Evolutionary conservation across 2,329 filamentous ascomycete genomes (phyloP).

Genomic region (Samsoniella hepiali): DNA sequence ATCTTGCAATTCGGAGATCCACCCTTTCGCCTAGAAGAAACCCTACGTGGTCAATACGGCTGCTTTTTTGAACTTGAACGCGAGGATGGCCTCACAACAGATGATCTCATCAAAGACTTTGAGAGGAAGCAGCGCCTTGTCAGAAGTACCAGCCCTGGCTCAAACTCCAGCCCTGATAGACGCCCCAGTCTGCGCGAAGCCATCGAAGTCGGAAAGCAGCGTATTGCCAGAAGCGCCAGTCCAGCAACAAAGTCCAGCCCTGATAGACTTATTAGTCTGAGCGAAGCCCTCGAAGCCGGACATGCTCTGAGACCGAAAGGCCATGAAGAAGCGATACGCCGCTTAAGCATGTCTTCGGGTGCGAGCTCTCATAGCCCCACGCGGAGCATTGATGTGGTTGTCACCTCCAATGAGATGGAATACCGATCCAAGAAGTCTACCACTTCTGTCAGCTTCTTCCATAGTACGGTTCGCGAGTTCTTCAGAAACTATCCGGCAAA

Average conservation of each 20-base stretch:
- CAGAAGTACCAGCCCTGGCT: slow-evolving; percentile 5
- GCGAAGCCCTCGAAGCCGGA: neutral
- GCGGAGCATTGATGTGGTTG: slow-evolving; percentile 31
- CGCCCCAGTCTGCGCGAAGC: neutral
- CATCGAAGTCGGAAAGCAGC: neutral
- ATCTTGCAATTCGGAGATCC: slow-evolving; percentile 41
- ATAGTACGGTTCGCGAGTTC: slow-evolving; percentile 38
- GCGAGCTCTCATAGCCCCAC: slow-evolving; percentile 28
- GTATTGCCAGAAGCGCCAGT: slow-evolving; percentile 12
- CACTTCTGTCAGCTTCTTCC: slow-evolving; percentile 40
- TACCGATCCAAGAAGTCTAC: slow-evolving; percentile 42
- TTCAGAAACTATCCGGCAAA: slow-evolving; percentile 33
- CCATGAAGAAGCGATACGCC: slow-evolving; percentile 8
- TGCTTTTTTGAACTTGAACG: slow-evolving; percentile 46
- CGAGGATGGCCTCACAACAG: slow-evolving; percentile 42
- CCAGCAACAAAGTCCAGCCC: slow-evolving; percentile 5
- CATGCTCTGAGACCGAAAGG: slow-evolving; percentile 3
- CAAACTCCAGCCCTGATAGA: neutral
- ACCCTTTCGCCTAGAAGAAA: slow-evolving; percentile 40
- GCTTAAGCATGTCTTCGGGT: slow-evolving; percentile 13
- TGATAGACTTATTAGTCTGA: slow-evolving; percentile 12
- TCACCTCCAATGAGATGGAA: slow-evolving; percentile 34
- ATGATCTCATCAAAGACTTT: slow-evolving; percentile 39
- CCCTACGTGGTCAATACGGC: slow-evolving; percentile 42
- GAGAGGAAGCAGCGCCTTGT: slow-evolving; percentile 30